Base-by-base conservation (phyloP, 163 green algal species). In the Chlorella variabilis region DNA sequence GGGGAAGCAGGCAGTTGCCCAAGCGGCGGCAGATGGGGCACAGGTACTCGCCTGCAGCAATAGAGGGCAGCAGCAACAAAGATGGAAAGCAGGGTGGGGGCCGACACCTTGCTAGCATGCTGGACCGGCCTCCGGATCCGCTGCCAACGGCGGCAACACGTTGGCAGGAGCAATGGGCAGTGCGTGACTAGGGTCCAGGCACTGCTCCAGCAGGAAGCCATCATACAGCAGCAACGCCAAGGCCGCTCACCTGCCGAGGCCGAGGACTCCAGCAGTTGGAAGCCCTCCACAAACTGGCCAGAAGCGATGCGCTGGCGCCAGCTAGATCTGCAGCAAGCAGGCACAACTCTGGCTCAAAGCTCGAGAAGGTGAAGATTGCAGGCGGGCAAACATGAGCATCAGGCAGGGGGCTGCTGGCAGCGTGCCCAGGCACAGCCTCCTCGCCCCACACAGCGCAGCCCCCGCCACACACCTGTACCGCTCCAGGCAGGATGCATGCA, bases 1-100 rank as follows among this genome's bases (percentile, higher is more conserved):
- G 69, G 0, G 85, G 85, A 51, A 90, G 59, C 45, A 92, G 71
- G 78, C 69, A 77, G 84, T 92, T 92, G 65, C 77, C 82, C 9
- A 92, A 51, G 18, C 88, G 84, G 41, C 88, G 86, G 84, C 88
- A 92, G 13, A 92, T 87, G 41, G 88, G 84, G 84, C 86, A 90
- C n/a, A 90, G 75, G 62, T 88, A 79, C 81, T 90, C 84, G 27
- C 36, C 34, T 56, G 70, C 77, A 39, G 3, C 1, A 4, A 27
- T 23, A 36, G 18, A 3, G 38, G 31, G 20, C 33, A 56, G 15
- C 9, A 8, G 13, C 18, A 58, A 31, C n/a, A n/a, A n/a, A n/a
- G n/a, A n/a, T n/a, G n/a, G n/a, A n/a, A n/a, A n/a, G n/a, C n/a
- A n/a, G n/a, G n/a, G n/a, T n/a, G n/a, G n/a, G n/a, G n/a, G n/a